A percentile compares a stretch with the other conserved stretches of the same genome.
These are phyloP conservation scores for Starmerella potacharoeniae DNA, from an alignment of 805 yeast species.

Conservation along the genomic window DNA sequence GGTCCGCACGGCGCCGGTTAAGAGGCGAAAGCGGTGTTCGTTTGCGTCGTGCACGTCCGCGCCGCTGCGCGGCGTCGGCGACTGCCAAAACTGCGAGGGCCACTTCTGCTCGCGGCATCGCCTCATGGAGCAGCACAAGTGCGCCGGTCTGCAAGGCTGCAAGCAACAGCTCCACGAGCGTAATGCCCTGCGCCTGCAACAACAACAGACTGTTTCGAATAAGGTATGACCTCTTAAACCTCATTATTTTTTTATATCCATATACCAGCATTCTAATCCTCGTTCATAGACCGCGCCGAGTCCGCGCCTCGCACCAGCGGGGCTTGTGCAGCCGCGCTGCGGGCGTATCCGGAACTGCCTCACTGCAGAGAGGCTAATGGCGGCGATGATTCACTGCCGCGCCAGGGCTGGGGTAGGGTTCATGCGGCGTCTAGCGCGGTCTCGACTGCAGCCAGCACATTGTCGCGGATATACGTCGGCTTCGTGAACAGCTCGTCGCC, in stretches of 20 bases:
- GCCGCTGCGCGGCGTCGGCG: conserved; percentile 60
- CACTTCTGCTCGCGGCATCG: conserved; percentile 81
- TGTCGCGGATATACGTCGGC: conserved; percentile 42
- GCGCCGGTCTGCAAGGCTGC: conserved; percentile 66
- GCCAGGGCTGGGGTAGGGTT: not conserved
- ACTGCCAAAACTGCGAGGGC: conserved; percentile 73
- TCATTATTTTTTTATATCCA: not conserved
- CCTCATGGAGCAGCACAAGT: conserved; percentile 70
- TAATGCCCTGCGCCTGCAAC: conserved; percentile 70
- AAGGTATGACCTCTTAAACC: conserved; percentile 38
- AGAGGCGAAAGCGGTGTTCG: conserved; percentile 38
- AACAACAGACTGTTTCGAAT: conserved; percentile 71
- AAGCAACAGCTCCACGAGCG: conserved; percentile 74
- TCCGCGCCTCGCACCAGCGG: not conserved
- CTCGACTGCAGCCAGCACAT: conserved; percentile 43
- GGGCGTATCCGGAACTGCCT: not conserved
- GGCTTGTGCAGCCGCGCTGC: not conserved
- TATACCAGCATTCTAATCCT: not conserved
- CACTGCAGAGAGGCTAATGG: not conserved
- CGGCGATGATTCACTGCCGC: not conserved
- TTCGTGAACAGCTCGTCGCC: conserved; percentile 31
- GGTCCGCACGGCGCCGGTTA: conserved; percentile 24
- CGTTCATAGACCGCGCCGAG: not conserved
- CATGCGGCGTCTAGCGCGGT: conserved; percentile 11
- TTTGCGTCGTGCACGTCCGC: conserved; percentile 50